A percentile compares a stretch with the other conserved stretches of the same genome.
phyloP scores from a whole-genome alignment of 2,329 filamentous ascomycete species.

The Teratosphaeria viscida region DNA sequence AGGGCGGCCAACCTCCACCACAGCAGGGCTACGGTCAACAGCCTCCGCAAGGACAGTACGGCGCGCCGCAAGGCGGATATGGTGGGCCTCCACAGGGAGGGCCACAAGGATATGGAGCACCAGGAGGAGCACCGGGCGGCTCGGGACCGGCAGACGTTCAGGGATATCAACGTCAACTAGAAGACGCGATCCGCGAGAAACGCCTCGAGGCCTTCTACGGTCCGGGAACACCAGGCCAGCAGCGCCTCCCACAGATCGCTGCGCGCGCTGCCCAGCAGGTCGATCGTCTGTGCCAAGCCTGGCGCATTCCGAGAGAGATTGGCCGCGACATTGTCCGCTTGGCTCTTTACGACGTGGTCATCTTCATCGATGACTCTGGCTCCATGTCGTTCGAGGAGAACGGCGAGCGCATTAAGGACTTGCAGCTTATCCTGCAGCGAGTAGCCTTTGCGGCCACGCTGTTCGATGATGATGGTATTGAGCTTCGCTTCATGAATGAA shows the following conservation, averaged over 20 bases:
- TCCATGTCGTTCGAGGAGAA: slow-evolving; percentile 60
- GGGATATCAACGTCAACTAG: slow-evolving; percentile 47
- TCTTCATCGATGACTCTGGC: slow-evolving; percentile 59
- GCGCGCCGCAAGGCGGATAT: slow-evolving; percentile 22
- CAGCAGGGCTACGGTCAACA: slow-evolving; percentile 12
- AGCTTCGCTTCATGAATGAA: slow-evolving; percentile 61
- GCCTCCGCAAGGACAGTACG: slow-evolving; percentile 11
- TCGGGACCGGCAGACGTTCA: slow-evolving; percentile 34
- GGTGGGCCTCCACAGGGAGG: slow-evolving; percentile 24
- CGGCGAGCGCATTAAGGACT: slow-evolving; percentile 55
- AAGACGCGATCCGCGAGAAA: slow-evolving; percentile 50
- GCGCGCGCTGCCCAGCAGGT: slow-evolving; percentile 40
- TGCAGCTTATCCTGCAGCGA: slow-evolving; percentile 53
- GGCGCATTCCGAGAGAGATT: slow-evolving; percentile 48
- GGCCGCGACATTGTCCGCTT: slow-evolving; percentile 54
- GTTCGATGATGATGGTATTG: slow-evolving; percentile 60
- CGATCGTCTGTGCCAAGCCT: slow-evolving; percentile 44
- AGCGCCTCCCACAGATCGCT: slow-evolving; percentile 37
- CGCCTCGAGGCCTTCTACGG: slow-evolving; percentile 49
- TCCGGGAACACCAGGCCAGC: slow-evolving; percentile 40
- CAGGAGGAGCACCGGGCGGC: slow-evolving; percentile 21
- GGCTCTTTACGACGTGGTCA: slow-evolving; percentile 50
- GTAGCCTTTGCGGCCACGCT: slow-evolving; percentile 55
- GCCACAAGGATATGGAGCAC: slow-evolving; percentile 24
- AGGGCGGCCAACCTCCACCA: slow-evolving; percentile 8